Percentiles rank a stretch among this genome's conserved stretches.
These are phyloP conservation scores for Leucosporidium yakuticum DNA, from an alignment of 768 basidiomycete genomes.

Conservation along the genomic window DNA sequence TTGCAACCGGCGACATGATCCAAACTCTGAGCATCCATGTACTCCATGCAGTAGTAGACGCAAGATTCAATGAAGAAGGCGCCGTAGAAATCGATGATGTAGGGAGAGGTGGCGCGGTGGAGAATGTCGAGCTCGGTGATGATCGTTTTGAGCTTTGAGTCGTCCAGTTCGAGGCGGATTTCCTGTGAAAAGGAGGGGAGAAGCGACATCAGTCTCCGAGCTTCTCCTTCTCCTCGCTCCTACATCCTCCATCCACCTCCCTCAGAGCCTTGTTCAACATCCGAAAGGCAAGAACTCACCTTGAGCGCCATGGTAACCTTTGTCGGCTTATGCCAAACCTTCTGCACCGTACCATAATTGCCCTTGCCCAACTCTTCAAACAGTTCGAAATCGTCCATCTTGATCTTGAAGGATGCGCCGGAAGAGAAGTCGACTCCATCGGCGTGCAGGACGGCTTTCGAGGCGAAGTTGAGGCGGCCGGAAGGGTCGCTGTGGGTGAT, in stretches of 20 bases:
- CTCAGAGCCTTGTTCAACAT: too few species aligned
- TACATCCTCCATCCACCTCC: background rate
- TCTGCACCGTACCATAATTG: conserved; percentile 96
- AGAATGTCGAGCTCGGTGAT: conserved; percentile 98
- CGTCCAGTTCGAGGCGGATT: conserved; percentile 92
- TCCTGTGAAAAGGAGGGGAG: conserved; percentile 56
- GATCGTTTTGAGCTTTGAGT: conserved; percentile 87
- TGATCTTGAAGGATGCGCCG: conserved; percentile 84
- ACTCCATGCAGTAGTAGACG: conserved; percentile 98
- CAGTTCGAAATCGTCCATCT: conserved; percentile 76
- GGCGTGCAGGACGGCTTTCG: conserved; percentile 87
- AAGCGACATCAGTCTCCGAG: background rate
- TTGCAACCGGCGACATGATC: conserved; percentile 66
- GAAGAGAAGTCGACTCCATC: conserved; percentile 82
- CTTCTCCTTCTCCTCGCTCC: background rate
- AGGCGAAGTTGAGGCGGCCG: conserved; percentile 86
- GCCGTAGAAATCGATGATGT: conserved; percentile 97
- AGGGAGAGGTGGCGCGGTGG: conserved; percentile 80
- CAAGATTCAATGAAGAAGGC: conserved; percentile 99
- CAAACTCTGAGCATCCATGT: conserved; percentile 96
- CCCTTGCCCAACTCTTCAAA: conserved; percentile 91
- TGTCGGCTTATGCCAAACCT: conserved; percentile 86
- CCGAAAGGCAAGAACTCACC: conserved; percentile 50
- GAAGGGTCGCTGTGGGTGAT: conserved; percentile 69
- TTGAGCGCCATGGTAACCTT: conserved; percentile 99